These are phyloP conservation scores for Boletus reticulatus DNA, from an alignment of 768 basidiomycete species.

Conservation along the genomic window DNA sequence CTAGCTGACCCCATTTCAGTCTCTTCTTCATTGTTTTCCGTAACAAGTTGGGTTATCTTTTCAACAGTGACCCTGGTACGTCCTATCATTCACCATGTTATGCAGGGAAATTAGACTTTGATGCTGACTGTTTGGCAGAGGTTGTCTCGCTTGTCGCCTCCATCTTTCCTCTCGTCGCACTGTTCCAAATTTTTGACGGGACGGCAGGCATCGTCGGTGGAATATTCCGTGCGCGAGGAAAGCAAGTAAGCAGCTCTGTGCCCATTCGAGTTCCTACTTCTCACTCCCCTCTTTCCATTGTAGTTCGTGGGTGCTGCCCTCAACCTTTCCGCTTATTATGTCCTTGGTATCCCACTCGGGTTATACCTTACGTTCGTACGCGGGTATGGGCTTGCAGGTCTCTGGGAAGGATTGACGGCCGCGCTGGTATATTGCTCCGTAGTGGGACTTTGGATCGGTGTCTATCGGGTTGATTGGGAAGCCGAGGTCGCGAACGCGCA, in stretches of 20 bases:
- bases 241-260: constrained; percentile 44
- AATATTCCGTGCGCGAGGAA: constrained; percentile 80
- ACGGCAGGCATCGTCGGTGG: constrained; percentile 65
- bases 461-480: constrained; percentile 64
- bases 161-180: constrained; percentile 71
- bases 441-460: constrained; percentile 50
- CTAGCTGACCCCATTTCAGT: constrained; percentile 29
- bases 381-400: constrained; percentile 59
- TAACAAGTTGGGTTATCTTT: constrained; percentile 66
- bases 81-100: neutral
- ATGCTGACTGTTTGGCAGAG: constrained; percentile 33
- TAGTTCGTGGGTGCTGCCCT: constrained; percentile 74
- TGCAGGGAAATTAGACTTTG: neutral
- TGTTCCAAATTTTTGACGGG: constrained; percentile 88
- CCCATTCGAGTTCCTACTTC: neutral
- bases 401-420: constrained; percentile 82
- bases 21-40: constrained; percentile 60
- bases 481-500: constrained; percentile 42
- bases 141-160: constrained; percentile 48
- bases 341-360: constrained; percentile 81
- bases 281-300: neutral
- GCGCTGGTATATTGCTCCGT: constrained; percentile 63
- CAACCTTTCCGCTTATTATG: constrained; percentile 64
- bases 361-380: constrained; percentile 70
- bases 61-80: constrained; percentile 66